Conservation (phyloP, 352 stramenopile genomes). For the Pythium aphanidermatum region DNA sequence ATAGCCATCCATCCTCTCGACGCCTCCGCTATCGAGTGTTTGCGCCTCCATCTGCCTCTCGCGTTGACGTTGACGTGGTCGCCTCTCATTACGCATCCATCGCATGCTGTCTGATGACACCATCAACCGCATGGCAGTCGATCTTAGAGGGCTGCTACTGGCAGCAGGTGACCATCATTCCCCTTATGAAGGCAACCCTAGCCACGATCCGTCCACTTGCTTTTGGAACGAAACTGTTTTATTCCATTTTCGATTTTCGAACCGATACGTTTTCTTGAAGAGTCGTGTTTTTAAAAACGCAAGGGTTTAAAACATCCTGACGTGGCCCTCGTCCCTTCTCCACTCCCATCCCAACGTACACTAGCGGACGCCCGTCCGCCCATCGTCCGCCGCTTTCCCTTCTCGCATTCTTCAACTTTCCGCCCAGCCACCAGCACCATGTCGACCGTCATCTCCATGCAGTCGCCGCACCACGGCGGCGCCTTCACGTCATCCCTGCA, state of each 20-base stretch:
- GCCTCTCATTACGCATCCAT: no score
- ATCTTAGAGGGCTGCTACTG: neutral
- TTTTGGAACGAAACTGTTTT: neutral
- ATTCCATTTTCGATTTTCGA: conserved; percentile 2
- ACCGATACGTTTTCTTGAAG: neutral
- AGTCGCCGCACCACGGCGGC: conserved; percentile 18
- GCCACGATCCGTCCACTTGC: neutral
- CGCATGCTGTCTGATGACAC: no score
- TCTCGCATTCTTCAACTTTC: conserved; percentile 23
- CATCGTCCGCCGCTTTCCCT: neutral
- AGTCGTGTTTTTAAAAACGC: neutral
- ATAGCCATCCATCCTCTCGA: no score
- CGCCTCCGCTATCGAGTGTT: no score
- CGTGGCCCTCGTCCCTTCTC: neutral
- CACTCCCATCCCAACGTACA: neutral
- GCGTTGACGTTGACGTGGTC: no score
- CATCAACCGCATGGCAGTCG: neutral
- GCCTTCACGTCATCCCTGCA: conserved; percentile 26
- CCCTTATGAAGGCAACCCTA: neutral
- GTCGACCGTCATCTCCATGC: conserved; percentile 57
- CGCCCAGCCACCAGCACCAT: conserved; percentile 17
- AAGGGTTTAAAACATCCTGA: neutral
- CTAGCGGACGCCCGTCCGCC: neutral
- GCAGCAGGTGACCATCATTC: neutral
- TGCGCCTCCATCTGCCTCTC: no score